phyloP scores from a whole-genome alignment of 305 asterid species.

The Ilex paraguariensis region DNA sequence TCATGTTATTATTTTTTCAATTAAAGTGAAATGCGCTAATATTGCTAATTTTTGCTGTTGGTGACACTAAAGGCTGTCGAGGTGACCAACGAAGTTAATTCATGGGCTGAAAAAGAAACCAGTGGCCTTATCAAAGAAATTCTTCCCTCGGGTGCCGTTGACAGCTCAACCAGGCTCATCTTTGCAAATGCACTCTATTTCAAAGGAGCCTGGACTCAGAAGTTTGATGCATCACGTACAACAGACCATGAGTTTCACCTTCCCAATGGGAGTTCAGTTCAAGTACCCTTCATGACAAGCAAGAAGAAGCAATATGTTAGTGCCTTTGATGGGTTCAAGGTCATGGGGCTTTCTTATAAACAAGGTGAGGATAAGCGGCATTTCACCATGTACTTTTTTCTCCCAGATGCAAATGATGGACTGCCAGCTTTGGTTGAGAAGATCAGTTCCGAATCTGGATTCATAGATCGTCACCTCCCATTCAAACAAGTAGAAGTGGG shows the following conservation, averaged over 20 bases:
- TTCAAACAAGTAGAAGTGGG: constrained; percentile 29
- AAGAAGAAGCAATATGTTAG: constrained; percentile 39
- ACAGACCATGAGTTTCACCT: constrained; percentile 66
- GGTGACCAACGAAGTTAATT: constrained; percentile 50
- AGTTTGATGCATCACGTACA: constrained; percentile 55
- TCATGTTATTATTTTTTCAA: too few species aligned
- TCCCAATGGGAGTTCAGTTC: constrained; percentile 39
- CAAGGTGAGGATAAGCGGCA: constrained; percentile 72
- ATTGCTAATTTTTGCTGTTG: constrained; percentile 5
- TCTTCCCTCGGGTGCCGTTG: constrained; percentile 56
- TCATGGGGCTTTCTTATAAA: constrained; percentile 56
- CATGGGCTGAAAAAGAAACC: constrained; percentile 73
- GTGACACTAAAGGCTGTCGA: constrained; percentile 45
- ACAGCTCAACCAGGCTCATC: constrained; percentile 48
- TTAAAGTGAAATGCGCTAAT: too few species aligned
- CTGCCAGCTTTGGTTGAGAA: constrained; percentile 48
- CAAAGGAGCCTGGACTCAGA: constrained; percentile 72
- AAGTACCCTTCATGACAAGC: constrained; percentile 83
- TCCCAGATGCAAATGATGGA: constrained; percentile 72
- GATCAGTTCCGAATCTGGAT: constrained; percentile 43
- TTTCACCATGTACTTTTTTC: constrained; percentile 74
- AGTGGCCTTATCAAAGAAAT: constrained; percentile 65
- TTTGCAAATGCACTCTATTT: constrained; percentile 76
- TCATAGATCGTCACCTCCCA: constrained; percentile 61
- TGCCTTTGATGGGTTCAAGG: constrained; percentile 63